Evolutionary conservation across 371 early-diverging fungal species (phyloP), one percentile per base, ranked within the genome.

Genomic region (Neoconidiobolus thromboides): DNA sequence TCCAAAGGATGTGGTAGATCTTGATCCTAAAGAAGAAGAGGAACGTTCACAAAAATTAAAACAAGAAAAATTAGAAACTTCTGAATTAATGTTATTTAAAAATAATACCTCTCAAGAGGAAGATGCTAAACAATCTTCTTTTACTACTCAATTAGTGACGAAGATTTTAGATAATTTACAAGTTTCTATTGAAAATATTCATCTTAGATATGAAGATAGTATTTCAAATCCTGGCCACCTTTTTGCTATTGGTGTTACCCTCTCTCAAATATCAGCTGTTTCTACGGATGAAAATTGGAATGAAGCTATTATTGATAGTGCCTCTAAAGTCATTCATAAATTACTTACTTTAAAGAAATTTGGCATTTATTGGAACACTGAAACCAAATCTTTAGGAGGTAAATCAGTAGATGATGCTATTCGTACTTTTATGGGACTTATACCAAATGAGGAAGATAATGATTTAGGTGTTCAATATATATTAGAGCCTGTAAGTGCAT

Each of bases 111-210:
- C 60, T 2, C 60, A 60, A 48, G 75, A 74, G 26, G 79, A 80
- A 43, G 79, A 79, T 51, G 71, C 77, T 58, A 84, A 87, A 64
- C 84, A 81, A 53, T 79, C 79, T n/a, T 85, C 85, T 3, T 88
- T 88, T 67, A 69, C 80, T 42, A 84, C 76, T 43, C 91, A 89
- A 65, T 76, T 97, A 7, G 74, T 89, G 41, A 87, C 92, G 1
- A 89, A 91, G 67, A 87, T 98, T 37, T 79, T 96, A 5, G 95
- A 98, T 65, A 98, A 98, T 64, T 67, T 98, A 44, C 96, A 98
- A 63, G 78, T 98, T 9, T 83, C 88, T 2, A 89, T 98, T 60
- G 83, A 86, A 50, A 91, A 92, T 69, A 96, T 98, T 55, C 96
- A 96, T 68, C 73, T 98, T 53, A 77, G 94, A 41, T 98, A 91